phyloP scores from a whole-genome alignment of 140 eudicot genomes.

The Senecio squalidus region DNA sequence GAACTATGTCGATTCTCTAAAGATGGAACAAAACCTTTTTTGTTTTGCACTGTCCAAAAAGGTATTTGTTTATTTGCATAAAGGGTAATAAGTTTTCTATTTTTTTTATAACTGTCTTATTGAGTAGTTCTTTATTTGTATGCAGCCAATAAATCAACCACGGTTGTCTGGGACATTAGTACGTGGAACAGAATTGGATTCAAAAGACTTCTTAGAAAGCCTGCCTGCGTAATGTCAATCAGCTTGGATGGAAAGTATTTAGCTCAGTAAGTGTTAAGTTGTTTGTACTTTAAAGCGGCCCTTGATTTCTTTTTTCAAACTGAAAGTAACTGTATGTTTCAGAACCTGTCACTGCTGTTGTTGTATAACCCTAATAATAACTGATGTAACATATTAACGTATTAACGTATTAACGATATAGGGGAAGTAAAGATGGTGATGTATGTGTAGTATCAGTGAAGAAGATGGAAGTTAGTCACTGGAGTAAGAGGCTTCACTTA shows the following conservation, averaged over 20 bases:
- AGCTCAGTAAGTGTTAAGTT: conserved; percentile 62
- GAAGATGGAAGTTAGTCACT: conserved; percentile 76
- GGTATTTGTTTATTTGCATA: conserved; percentile 40
- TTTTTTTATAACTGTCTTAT: conserved; percentile 4
- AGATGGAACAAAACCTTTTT: conserved; percentile 92
- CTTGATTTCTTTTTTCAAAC: too few species aligned
- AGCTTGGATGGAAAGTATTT: conserved; percentile 94
- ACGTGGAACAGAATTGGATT: conserved; percentile 90
- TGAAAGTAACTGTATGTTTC: too few species aligned
- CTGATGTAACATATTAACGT: conserved; percentile 15
- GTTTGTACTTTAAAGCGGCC: background rate
- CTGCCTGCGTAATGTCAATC: conserved; percentile 78
- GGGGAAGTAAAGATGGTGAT: conserved; percentile 99
- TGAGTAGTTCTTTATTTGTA: background rate
- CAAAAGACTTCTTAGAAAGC: conserved; percentile 66
- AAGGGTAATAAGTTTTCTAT: background rate
- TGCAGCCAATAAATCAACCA: conserved; percentile 56
- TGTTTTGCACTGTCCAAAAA: conserved; percentile 82
- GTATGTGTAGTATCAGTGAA: conserved; percentile 78
- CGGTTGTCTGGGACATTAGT: conserved; percentile 88
- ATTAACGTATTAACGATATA: conserved; percentile 25
- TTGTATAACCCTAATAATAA: background rate
- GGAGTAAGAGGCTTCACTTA: conserved; percentile 92
- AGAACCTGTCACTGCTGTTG: too few species aligned
- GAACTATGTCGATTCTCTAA: conserved; percentile 90